A percentile compares a stretch with the other conserved stretches of the same genome.
Conservation (phyloP, 495 filamentous ascomycete genomes). For the Xylaria telfairii region DNA sequence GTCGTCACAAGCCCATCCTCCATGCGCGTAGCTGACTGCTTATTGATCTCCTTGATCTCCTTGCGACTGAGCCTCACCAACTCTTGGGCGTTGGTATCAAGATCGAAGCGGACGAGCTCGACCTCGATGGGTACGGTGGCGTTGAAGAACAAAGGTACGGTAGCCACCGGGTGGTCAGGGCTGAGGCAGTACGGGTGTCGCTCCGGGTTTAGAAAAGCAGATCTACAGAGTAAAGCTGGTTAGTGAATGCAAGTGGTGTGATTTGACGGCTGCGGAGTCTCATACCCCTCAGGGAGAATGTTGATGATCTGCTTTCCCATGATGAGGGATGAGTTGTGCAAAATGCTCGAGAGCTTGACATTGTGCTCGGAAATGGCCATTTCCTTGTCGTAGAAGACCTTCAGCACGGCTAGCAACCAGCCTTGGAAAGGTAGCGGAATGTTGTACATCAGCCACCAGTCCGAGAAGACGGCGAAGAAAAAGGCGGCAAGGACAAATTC, state of each 20-base stretch:
- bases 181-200: conserved; percentile 78
- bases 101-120: conserved; percentile 82
- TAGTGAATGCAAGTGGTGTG: conserved; percentile 18
- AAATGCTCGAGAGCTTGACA: conserved; percentile 83
- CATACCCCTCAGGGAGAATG: conserved; percentile 92
- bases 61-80: conserved; percentile 67
- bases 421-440: conserved; percentile 73
- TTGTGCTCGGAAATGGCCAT: conserved; percentile 85
- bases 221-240: conserved; percentile 56
- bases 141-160: conserved; percentile 89
- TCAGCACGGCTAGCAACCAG: conserved; percentile 71
- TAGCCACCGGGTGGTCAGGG: conserved; percentile 59
- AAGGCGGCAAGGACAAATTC: conserved; percentile 70
- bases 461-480: conserved; percentile 69
- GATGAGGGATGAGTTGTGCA: conserved; percentile 90
- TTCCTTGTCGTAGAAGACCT: conserved; percentile 86
- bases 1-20: conserved; percentile 60
- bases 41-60: conserved; percentile 70
- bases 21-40: conserved; percentile 54
- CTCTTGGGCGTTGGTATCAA: conserved; percentile 79
- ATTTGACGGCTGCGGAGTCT: conserved; percentile 16
- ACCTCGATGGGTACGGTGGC: conserved; percentile 86
- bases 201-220: conserved; percentile 85
- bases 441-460: conserved; percentile 90
- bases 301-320: conserved; percentile 95